Evolutionary conservation across 2,329 filamentous ascomycete species (phyloP).

Genomic region (Neophaeococcomyces aloes): DNA sequence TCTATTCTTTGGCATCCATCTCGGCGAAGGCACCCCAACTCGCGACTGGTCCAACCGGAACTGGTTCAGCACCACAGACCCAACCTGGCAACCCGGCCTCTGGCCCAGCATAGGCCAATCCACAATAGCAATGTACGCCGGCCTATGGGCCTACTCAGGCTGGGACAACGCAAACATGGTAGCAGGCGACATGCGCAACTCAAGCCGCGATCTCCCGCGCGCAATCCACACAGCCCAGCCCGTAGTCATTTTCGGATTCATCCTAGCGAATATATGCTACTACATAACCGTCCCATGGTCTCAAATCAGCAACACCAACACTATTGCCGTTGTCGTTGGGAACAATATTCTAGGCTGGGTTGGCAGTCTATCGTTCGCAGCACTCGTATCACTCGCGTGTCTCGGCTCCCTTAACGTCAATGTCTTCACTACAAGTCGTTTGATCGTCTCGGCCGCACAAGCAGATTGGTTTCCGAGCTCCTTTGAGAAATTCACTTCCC

Average conservation of each 20-base stretch:
- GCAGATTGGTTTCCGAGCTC: background rate
- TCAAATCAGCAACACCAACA: background rate
- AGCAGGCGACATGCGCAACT: conserved; percentile 4
- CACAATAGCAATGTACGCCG: conserved; percentile 34
- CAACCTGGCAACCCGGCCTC: too few relatives aligned
- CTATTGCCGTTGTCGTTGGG: too few relatives aligned
- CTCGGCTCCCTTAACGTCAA: background rate
- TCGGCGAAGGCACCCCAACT: too few relatives aligned
- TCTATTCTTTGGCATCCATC: too few relatives aligned
- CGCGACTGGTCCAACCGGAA: too few relatives aligned
- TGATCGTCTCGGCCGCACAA: background rate
- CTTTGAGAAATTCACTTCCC: background rate
- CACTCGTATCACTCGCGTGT: background rate
- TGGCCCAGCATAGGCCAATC: conserved; percentile 33
- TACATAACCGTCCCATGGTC: background rate
- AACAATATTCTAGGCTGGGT: too few relatives aligned
- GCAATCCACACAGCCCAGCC: background rate
- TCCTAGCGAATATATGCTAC: background rate
- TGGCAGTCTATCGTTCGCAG: background rate
- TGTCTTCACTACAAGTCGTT: background rate
- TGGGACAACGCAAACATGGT: conserved; percentile 28
- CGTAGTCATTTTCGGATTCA: background rate
- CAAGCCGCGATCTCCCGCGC: background rate
- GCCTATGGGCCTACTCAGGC: conserved; percentile 35
- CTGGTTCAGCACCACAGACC: too few relatives aligned